These are phyloP conservation scores for Colletotrichum liriopes DNA, from an alignment of 2,329 filamentous ascomycete species.

Conservation along the genomic window DNA sequence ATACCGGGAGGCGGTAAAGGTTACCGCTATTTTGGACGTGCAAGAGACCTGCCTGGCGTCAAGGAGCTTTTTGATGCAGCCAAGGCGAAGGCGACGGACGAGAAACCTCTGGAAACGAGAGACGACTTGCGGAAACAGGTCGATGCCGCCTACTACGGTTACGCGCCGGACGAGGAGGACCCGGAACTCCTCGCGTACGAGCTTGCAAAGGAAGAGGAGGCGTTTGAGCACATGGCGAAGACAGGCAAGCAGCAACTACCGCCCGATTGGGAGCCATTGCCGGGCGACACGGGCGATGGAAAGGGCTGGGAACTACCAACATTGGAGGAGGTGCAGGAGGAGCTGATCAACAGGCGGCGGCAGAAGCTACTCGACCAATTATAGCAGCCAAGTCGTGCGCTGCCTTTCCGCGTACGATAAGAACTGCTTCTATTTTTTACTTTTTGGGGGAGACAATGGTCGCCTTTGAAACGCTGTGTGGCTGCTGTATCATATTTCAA, in stretches of 20 bases:
- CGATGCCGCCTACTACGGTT: conserved; percentile 96
- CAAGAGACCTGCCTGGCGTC: conserved; percentile 91
- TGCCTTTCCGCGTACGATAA: conserved; percentile 8
- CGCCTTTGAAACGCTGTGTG: not conserved
- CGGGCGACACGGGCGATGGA: conserved; percentile 89
- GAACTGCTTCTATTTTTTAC: conserved; percentile 5
- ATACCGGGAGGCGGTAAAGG: conserved; percentile 86
- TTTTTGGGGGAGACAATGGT: not conserved
- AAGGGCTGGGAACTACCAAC: conserved; percentile 87
- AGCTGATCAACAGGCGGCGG: conserved; percentile 88
- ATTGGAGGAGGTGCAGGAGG: conserved; percentile 92
- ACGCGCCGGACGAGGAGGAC: conserved; percentile 93
- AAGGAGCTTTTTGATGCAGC: conserved; percentile 94
- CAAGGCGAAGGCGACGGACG: conserved; percentile 67
- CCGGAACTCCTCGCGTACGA: conserved; percentile 86
- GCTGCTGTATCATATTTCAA: conserved; percentile 36
- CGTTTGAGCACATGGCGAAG: conserved; percentile 77
- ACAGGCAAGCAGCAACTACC: conserved; percentile 71
- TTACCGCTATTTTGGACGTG: conserved; percentile 94
- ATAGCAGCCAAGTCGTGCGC: conserved; percentile 45
- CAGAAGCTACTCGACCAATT: conserved; percentile 89
- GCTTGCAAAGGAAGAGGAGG: conserved; percentile 85
- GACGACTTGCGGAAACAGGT: conserved; percentile 82
- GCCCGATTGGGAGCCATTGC: conserved; percentile 86
- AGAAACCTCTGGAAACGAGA: conserved; percentile 77